Evolutionary conservation across 2,329 filamentous ascomycete genomes (phyloP), one percentile per base, ranked within the genome.

Genomic region (Scedosporium apiospermum): DNA sequence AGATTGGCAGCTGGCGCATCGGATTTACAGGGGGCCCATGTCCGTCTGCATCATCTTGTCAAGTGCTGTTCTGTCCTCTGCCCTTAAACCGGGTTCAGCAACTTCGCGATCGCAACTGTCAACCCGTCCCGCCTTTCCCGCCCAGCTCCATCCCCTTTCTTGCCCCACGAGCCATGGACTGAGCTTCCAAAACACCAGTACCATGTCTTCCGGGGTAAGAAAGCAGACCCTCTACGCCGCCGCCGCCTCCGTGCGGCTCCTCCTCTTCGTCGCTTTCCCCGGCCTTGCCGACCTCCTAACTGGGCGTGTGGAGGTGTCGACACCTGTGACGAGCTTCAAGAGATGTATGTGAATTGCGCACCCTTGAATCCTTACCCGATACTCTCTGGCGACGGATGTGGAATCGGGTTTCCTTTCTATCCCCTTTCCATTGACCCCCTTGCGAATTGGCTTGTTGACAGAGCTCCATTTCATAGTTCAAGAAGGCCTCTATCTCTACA

Each of bases 251-350:
- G 80, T 98, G 68, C 88, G 95, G 68, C 81, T 98, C 64, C 77
- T 91, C 63, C 83, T 98, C 61, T 93, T 92, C 73, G 80, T 87
- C 64, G 80, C 87, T 63, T 96, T 97, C 72, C 93, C 95, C 65
- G 85, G 84, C 44, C 81, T 99, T 49, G 90, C 93, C 61, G 87
- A 92, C 73, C 82, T 96, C 65, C 82, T 99, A 65, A 95, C 91
- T 21, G 90, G 89, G 66, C 89, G 95, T 71, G 95, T 97, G 69
- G 95, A 99, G 80, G 89, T 99, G 70, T 97, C 95, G 55, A 99
- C 95, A 23, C 93, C 95, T 46, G 89, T 98, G 57, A 97, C 91
- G 69, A 96, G 93, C 83, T 99, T 97, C 84, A 98, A 98, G 80
- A 86, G 95, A 85, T 80, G 93, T 96, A 82, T 75, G 88, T 76